A percentile compares a stretch with the other conserved stretches of the same genome.
phyloP scores from a whole-genome alignment of 2,329 filamentous ascomycete species.

The Dactylellina cionopaga region DNA sequence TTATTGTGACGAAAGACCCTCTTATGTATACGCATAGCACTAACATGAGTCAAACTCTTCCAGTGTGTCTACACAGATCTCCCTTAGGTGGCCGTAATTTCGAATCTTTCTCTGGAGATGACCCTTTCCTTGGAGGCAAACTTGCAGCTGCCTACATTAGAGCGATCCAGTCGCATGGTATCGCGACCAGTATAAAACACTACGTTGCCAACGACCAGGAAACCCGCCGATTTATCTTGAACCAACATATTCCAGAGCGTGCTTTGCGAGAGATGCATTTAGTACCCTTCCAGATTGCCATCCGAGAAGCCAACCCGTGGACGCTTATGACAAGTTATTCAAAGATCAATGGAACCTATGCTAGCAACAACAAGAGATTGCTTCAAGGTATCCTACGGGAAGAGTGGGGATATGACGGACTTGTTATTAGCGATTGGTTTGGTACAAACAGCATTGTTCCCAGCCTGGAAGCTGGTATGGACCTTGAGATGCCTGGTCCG shows the following conservation, averaged over 20 bases:
- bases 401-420: slow-evolving; percentile 70
- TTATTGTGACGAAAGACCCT: not conserved
- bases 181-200: slow-evolving; percentile 70
- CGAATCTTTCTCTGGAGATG: slow-evolving; percentile 68
- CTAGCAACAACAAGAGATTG: slow-evolving; percentile 67
- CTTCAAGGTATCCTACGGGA: slow-evolving; percentile 66
- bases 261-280: slow-evolving; percentile 70
- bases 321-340: slow-evolving; percentile 72
- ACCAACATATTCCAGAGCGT: slow-evolving; percentile 68
- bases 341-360: slow-evolving; percentile 69
- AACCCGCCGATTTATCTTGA: slow-evolving; percentile 68
- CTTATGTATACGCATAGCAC: not conserved
- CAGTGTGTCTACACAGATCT: slow-evolving; percentile 61
- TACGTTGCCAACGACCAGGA: slow-evolving; percentile 73
- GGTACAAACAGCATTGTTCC: slow-evolving; percentile 58
- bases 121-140: slow-evolving; percentile 68
- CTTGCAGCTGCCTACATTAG: slow-evolving; percentile 67
- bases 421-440: slow-evolving; percentile 71
- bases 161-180: slow-evolving; percentile 68
- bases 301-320: slow-evolving; percentile 66
- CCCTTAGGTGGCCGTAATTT: slow-evolving; percentile 70
- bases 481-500: slow-evolving; percentile 61
- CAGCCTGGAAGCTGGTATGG: slow-evolving; percentile 58
- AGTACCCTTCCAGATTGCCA: slow-evolving; percentile 69
- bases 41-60: slow-evolving; percentile 48